These are phyloP conservation scores for Fonsecaea pedrosoi DNA, from an alignment of 2,329 filamentous ascomycete species.

Conservation along the genomic window DNA sequence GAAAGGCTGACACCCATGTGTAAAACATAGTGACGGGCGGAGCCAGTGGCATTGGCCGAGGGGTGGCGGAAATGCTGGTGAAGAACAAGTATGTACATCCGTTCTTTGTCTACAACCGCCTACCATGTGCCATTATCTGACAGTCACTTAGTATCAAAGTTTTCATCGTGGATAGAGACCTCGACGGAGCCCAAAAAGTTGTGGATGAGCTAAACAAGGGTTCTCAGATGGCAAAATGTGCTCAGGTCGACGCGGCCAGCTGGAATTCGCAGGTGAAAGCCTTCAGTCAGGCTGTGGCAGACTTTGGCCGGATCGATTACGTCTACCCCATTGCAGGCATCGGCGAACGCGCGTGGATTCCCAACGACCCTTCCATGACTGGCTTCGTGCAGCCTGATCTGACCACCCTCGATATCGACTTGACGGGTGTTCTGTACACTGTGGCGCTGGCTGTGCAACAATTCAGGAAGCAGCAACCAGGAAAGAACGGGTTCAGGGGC, in stretches of 20 bases:
- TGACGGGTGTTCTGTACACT: conserved; percentile 53
- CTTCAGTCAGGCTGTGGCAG: conserved; percentile 46
- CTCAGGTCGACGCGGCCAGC: conserved; percentile 32
- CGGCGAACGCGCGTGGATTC: conserved; percentile 48
- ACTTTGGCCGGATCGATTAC: conserved; percentile 49
- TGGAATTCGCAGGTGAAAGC: conserved; percentile 41
- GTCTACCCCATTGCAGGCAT: conserved; percentile 52
- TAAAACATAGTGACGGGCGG: conserved; percentile 39
- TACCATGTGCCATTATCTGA: conserved; percentile 7
- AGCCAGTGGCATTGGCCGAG: conserved; percentile 42
- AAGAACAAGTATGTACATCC: conserved; percentile 33
- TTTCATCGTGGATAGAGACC: conserved; percentile 41
- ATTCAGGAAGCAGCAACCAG: conserved; percentile 49
- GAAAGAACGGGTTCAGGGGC: conserved; percentile 46
- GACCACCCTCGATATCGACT: conserved; percentile 48
- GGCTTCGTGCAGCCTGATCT: conserved; percentile 50
- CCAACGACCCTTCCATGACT: conserved; percentile 30
- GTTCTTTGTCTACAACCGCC: too few relatives aligned
- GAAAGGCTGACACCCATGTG: not conserved
- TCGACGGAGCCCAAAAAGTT: conserved; percentile 34
- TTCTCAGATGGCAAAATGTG: conserved; percentile 27
- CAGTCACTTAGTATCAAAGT: conserved; percentile 39
- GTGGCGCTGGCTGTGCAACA: conserved; percentile 53
- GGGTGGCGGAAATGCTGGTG: conserved; percentile 40
- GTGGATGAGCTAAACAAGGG: conserved; percentile 36